A percentile compares a stretch with the other conserved stretches of the same genome.
phyloP scores from a whole-genome alignment of 1,284 basidiomycete species.

The Ganoderma multipileum region DNA sequence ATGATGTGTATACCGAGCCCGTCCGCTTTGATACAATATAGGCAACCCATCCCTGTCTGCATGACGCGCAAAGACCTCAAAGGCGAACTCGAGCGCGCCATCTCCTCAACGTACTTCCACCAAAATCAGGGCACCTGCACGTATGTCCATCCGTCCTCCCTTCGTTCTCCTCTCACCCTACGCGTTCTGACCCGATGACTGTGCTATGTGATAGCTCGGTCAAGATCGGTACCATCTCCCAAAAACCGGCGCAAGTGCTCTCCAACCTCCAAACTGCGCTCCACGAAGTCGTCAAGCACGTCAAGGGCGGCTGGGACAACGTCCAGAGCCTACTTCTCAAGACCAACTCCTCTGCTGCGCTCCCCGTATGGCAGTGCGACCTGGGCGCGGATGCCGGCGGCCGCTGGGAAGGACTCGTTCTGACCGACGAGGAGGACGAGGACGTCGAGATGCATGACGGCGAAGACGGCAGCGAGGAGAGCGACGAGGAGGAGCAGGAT shows the following conservation, averaged over 20 bases:
- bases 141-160: slow-evolving; percentile 53
- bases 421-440: slow-evolving; percentile 35
- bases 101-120: slow-evolving; percentile 93
- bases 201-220: slow-evolving; percentile 63
- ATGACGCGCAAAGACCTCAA: slow-evolving; percentile 89
- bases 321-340: slow-evolving; percentile 93
- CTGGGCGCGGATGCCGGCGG: slow-evolving; percentile 69
- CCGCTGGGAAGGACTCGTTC: slow-evolving; percentile 64
- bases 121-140: slow-evolving; percentile 92
- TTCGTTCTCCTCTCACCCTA: background rate
- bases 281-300: slow-evolving; percentile 75
- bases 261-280: slow-evolving; percentile 84
- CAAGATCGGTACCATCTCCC: slow-evolving; percentile 83
- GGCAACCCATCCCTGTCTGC: slow-evolving; percentile 93
- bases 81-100: slow-evolving; percentile 87
- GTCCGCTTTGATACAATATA: slow-evolving; percentile 39
- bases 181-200: background rate
- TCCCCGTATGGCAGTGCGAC: slow-evolving; percentile 89
- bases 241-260: slow-evolving; percentile 76
- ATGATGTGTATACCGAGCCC: background rate
- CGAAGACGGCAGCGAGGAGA: slow-evolving; percentile 38
- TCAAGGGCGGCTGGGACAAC: slow-evolving; percentile 91
- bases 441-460: slow-evolving; percentile 41
- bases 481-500: slow-evolving; percentile 19
- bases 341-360: slow-evolving; percentile 82